These are phyloP conservation scores for Geranomyces variabilis DNA, from an alignment of 192 early-diverging fungal genomes.

Conservation along the genomic window DNA sequence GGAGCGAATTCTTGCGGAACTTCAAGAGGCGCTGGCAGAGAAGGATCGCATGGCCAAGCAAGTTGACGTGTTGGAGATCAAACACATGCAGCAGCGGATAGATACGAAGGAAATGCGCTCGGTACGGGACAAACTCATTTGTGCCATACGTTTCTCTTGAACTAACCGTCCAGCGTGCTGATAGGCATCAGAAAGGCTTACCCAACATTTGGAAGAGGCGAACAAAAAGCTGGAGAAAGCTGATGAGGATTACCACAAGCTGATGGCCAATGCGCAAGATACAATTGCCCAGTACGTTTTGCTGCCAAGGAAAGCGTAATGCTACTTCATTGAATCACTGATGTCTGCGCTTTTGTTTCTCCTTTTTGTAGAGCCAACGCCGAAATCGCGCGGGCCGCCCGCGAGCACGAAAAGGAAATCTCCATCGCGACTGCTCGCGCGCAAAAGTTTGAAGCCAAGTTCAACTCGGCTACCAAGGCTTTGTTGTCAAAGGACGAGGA, in stretches of 20 bases:
- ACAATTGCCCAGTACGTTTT: slow-evolving; percentile 43
- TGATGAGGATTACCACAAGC: slow-evolving; percentile 31
- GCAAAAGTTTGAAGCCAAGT: slow-evolving; percentile 36
- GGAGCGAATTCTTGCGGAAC: slow-evolving; percentile 8
- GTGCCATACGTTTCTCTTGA: background rate
- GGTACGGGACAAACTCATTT: slow-evolving; percentile 8
- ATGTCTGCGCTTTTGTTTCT: background rate
- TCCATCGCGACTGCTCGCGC: slow-evolving; percentile 40
- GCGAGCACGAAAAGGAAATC: slow-evolving; percentile 43
- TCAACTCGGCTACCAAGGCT: slow-evolving; percentile 28
- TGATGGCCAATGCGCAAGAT: slow-evolving; percentile 45
- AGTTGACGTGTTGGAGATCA: slow-evolving; percentile 25
- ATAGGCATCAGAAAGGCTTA: slow-evolving; percentile 5
- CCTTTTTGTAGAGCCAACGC: slow-evolving; percentile 38
- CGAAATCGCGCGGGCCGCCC: slow-evolving; percentile 37
- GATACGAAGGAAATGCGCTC: slow-evolving; percentile 41
- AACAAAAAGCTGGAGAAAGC: slow-evolving; percentile 14
- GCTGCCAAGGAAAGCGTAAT: background rate
- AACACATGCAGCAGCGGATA: slow-evolving; percentile 35
- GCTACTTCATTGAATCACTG: background rate
- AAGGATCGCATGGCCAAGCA: slow-evolving; percentile 28
- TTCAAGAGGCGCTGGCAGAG: slow-evolving; percentile 12
- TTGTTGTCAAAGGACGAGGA: slow-evolving; percentile 45
- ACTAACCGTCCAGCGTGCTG: background rate
- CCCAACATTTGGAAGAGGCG: slow-evolving; percentile 4